Percentiles rank a stretch among this genome's conserved stretches.
These are phyloP conservation scores for Hyphochytrium catenoides DNA, from an alignment of 352 stramenopile genomes.

Conservation along the genomic window DNA sequence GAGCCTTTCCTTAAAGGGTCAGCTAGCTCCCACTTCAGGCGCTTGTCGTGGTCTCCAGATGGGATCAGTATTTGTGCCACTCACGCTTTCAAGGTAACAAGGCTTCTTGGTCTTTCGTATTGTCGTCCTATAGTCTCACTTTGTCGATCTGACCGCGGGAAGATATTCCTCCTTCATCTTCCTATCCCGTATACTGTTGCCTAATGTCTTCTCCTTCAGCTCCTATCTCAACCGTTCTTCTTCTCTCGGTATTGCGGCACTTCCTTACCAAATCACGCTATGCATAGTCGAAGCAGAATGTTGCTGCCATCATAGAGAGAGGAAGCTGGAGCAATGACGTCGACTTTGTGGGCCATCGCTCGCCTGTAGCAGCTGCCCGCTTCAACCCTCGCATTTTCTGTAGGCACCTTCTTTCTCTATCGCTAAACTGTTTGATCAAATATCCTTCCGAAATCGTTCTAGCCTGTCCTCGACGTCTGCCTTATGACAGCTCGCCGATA, in stretches of 20 bases:
- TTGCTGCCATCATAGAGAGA: slow-evolving; percentile 40
- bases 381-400: slow-evolving; percentile 56
- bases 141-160: too few relatives aligned
- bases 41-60: slow-evolving; percentile 53
- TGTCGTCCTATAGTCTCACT: too few relatives aligned
- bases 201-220: too few relatives aligned
- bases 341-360: slow-evolving; percentile 53
- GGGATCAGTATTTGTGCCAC: slow-evolving; percentile 46
- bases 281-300: slow-evolving; percentile 43
- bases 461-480: too few relatives aligned
- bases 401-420: slow-evolving; percentile 3
- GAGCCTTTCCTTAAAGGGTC: slow-evolving; percentile 37
- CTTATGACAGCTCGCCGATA: too few relatives aligned
- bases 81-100: slow-evolving; percentile 28
- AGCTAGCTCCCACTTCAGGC: slow-evolving; percentile 50
- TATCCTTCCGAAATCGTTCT: too few relatives aligned
- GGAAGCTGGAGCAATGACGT: slow-evolving; percentile 48
- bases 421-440: not conserved
- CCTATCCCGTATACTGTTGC: too few relatives aligned
- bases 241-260: too few relatives aligned
- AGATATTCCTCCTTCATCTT: too few relatives aligned
- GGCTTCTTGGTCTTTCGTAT: not conserved
- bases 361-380: slow-evolving; percentile 41
- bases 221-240: too few relatives aligned
- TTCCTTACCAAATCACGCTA: not conserved